Conservation (phyloP, 345 rosid genomes). For the Brassica napus region DNA sequence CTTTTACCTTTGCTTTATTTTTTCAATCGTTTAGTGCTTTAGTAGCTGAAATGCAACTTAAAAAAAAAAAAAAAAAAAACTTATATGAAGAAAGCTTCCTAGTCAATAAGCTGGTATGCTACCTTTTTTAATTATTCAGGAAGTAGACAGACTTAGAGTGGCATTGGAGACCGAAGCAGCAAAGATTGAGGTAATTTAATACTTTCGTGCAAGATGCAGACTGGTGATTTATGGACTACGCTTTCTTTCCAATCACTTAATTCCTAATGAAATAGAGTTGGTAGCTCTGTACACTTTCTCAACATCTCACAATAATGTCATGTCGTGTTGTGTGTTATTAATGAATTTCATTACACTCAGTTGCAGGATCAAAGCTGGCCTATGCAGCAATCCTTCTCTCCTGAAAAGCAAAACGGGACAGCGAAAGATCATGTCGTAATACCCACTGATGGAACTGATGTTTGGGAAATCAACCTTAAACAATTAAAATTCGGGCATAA, state of each 20-base stretch:
- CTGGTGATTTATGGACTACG: neutral
- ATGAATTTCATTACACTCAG: constrained; percentile 25
- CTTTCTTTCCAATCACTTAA: neutral
- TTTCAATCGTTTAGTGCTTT: neutral
- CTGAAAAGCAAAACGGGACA: constrained; percentile 47
- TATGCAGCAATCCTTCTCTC: constrained; percentile 51
- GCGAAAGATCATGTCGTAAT: constrained; percentile 62
- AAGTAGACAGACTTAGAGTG: constrained; percentile 65
- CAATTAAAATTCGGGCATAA: constrained; percentile 69
- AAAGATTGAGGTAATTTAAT: constrained; percentile 62
- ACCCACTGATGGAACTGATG: constrained; percentile 94
- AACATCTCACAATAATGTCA: constrained; percentile 16
- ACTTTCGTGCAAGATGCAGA: neutral
- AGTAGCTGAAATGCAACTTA: constrained; percentile 8
- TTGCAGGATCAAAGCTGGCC: constrained; percentile 63
- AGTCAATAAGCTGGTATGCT: constrained; percentile 32
- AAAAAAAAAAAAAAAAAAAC: too few species aligned
- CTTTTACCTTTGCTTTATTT: constrained; percentile 1
- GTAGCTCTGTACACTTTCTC: neutral
- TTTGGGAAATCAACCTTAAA: constrained; percentile 87
- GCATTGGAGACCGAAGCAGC: constrained; percentile 73
- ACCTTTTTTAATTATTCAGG: constrained; percentile 53
- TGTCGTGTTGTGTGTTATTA: neutral
- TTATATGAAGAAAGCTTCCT: neutral
- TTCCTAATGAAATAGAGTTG: constrained; percentile 5